These are phyloP conservation scores for Dactylellina parvicollis DNA, from an alignment of 2,329 filamentous ascomycete genomes.

Conservation along the genomic window DNA sequence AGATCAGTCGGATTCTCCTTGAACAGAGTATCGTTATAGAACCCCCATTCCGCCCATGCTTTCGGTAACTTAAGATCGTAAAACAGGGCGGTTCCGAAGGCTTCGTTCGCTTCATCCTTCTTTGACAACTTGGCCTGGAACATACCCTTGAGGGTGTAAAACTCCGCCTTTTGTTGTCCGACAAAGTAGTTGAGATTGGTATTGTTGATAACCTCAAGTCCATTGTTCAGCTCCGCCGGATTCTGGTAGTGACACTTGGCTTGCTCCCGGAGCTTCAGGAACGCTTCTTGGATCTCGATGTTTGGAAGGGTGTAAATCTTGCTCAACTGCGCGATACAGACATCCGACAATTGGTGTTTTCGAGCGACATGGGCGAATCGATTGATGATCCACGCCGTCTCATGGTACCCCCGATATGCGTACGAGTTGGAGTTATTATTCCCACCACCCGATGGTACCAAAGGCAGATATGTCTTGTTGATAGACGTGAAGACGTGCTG, in stretches of 20 bases:
- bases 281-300: slow-evolving; percentile 99
- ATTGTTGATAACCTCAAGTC: slow-evolving; percentile 98
- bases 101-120: slow-evolving; percentile 88
- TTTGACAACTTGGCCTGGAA: slow-evolving; percentile 94
- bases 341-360: slow-evolving; percentile 95
- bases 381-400: slow-evolving; percentile 99
- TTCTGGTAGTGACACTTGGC: slow-evolving; percentile 99
- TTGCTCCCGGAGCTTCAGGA: slow-evolving; percentile 97
- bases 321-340: slow-evolving; percentile 95
- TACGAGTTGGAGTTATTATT: slow-evolving; percentile 81
- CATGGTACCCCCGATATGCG: slow-evolving; percentile 95
- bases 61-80: slow-evolving; percentile 96
- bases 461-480: slow-evolving; percentile 87
- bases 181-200: slow-evolving; percentile 99
- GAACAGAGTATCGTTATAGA: slow-evolving; percentile 96
- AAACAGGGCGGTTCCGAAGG: slow-evolving; percentile 93
- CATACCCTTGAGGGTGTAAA: slow-evolving; percentile 99
- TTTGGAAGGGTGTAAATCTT: slow-evolving; percentile 98
- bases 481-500: slow-evolving; percentile 99
- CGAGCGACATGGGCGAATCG: slow-evolving; percentile 96
- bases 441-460: slow-evolving; percentile 75
- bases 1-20: slow-evolving; percentile 87
- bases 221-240: slow-evolving; percentile 86
- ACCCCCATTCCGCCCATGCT: slow-evolving; percentile 98
- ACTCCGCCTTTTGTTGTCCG: slow-evolving; percentile 94